phyloP scores from a whole-genome alignment of 2,329 filamentous ascomycete species.

The Polytolypa hystricis region DNA sequence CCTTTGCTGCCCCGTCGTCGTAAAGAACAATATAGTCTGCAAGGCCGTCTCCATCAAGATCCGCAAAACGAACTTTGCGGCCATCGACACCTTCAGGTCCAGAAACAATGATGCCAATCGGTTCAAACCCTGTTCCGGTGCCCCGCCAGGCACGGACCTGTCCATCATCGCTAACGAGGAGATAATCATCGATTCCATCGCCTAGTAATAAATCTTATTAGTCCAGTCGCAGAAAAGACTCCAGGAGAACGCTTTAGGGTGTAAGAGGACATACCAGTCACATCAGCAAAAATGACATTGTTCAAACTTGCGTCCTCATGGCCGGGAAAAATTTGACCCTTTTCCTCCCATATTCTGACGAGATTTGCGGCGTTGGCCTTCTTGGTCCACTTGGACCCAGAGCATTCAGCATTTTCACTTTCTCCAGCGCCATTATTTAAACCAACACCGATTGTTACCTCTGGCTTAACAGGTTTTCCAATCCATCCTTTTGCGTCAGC shows the following conservation, averaged over 20 bases:
- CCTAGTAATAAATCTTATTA: background rate
- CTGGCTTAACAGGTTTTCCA: conserved; percentile 7
- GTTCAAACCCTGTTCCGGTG: background rate
- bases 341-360: conserved; percentile 1
- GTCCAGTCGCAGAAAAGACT: background rate
- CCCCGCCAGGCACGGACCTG: conserved; percentile 1
- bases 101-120: conserved; percentile 1
- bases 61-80: conserved; percentile 3
- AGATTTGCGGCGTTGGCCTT: background rate
- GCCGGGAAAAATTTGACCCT: background rate
- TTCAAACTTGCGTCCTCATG: background rate
- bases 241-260: background rate
- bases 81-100: background rate
- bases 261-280: background rate
- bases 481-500: conserved; percentile 10
- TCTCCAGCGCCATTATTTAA: background rate
- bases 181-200: conserved; percentile 2
- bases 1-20: conserved; percentile 1
- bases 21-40: conserved; percentile 4
- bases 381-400: conserved; percentile 1
- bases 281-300: conserved; percentile 3
- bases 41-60: conserved; percentile 4
- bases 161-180: background rate
- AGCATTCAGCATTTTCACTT: conserved; percentile 1
- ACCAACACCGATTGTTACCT: background rate